Evolutionary conservation across 306 rosid genomes (phyloP).

Genomic region (Casuarina cunninghamiana): DNA sequence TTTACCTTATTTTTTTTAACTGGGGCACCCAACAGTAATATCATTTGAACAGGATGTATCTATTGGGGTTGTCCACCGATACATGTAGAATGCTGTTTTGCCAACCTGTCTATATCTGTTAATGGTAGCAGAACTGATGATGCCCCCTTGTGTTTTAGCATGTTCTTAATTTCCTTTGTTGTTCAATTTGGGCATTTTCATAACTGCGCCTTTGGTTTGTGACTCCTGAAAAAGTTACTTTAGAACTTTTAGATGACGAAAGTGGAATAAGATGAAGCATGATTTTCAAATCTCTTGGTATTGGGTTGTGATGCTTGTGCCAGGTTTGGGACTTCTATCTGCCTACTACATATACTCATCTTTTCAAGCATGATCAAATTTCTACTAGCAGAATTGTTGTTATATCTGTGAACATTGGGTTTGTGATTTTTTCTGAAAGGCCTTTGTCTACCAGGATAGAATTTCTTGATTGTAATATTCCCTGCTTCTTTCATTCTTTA

Average conservation of each 20-base stretch:
- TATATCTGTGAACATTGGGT: constrained; percentile 4
- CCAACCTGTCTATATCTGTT: background rate
- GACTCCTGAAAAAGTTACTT: constrained; percentile 2
- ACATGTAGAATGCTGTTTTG: background rate
- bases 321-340: background rate
- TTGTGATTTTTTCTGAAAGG: background rate
- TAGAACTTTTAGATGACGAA: background rate
- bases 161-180: background rate
- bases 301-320: background rate
- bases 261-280: background rate
- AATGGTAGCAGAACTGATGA: background rate
- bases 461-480: background rate
- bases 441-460: background rate
- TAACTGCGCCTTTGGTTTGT: background rate
- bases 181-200: background rate
- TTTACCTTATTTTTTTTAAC: background rate
- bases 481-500: constrained; percentile 10
- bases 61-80: constrained; percentile 1
- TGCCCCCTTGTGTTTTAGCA: background rate
- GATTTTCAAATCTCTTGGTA: background rate
- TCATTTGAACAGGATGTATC: background rate
- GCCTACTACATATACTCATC: constrained; percentile 4
- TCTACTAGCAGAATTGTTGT: background rate
- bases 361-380: constrained; percentile 11
- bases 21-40: background rate